phyloP scores from a whole-genome alignment of 495 filamentous ascomycete genomes.

The Podospora bellae-mahoneyi region DNA sequence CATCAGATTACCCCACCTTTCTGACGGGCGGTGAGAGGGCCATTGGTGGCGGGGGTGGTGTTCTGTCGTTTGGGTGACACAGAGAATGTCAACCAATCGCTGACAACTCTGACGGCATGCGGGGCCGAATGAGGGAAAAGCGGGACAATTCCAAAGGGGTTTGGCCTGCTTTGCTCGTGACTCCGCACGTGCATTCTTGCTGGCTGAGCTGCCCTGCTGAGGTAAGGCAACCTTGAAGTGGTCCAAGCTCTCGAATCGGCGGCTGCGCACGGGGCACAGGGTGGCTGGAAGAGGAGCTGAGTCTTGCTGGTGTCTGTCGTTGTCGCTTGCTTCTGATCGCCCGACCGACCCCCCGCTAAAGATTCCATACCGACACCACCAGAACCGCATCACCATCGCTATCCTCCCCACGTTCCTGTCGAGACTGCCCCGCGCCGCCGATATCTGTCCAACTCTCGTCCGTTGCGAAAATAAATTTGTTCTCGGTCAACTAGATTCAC shows the following conservation, averaged over 20 bases:
- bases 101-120: neutral
- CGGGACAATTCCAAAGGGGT: neutral
- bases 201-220: neutral
- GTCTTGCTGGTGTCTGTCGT: neutral
- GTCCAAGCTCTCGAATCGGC: neutral
- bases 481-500: neutral
- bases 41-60: slow-evolving; percentile 1
- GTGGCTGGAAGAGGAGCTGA: neutral
- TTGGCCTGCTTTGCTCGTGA: neutral
- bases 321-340: neutral
- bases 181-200: neutral
- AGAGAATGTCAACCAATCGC: neutral
- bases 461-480: too few species aligned
- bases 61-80: slow-evolving; percentile 4
- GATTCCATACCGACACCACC: neutral
- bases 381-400: neutral
- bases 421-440: neutral
- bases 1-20: neutral
- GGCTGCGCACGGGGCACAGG: neutral
- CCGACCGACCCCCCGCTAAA: neutral
- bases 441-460: neutral
- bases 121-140: neutral
- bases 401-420: neutral
- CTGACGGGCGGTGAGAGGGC: neutral
- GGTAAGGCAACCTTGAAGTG: neutral